Conservation (phyloP, 1,284 basidiomycete species). For the Vanrija sp. region DNA sequence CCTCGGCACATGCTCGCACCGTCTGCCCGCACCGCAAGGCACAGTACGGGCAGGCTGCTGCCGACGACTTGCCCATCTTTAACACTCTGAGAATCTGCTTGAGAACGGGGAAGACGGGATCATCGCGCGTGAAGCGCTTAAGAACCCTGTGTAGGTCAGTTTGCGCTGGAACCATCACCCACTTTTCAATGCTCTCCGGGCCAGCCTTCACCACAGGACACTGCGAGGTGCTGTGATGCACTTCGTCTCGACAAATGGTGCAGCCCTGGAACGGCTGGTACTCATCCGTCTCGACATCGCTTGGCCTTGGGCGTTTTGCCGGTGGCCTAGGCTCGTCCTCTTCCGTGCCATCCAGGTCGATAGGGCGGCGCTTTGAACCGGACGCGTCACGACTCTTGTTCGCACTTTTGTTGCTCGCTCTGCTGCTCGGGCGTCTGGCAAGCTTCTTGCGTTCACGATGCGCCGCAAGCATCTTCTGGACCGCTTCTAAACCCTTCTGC, state of each 20-base stretch:
- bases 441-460: neutral
- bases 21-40: conserved; percentile 19
- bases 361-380: neutral
- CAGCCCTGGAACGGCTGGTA: conserved; percentile 2
- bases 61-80: neutral
- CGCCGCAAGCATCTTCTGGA: conserved; percentile 4
- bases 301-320: neutral
- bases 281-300: neutral
- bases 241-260: neutral
- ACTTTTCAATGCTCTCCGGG: conserved; percentile 6
- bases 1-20: conserved; percentile 28
- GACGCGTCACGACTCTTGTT: neutral
- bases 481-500: neutral
- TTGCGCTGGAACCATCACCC: neutral
- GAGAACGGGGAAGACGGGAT: conserved; percentile 5
- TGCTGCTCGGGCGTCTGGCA: neutral
- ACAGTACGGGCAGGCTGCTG: conserved; percentile 32
- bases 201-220: conserved; percentile 15
- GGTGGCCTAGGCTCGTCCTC: no score
- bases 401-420: neutral
- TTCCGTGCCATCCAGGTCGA: neutral
- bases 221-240: neutral
- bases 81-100: neutral
- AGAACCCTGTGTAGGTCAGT: conserved; percentile 3
- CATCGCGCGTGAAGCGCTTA: conserved; percentile 3